Conservation (phyloP, 306 rosid genomes). For the Casuarina equisetifolia region DNA sequence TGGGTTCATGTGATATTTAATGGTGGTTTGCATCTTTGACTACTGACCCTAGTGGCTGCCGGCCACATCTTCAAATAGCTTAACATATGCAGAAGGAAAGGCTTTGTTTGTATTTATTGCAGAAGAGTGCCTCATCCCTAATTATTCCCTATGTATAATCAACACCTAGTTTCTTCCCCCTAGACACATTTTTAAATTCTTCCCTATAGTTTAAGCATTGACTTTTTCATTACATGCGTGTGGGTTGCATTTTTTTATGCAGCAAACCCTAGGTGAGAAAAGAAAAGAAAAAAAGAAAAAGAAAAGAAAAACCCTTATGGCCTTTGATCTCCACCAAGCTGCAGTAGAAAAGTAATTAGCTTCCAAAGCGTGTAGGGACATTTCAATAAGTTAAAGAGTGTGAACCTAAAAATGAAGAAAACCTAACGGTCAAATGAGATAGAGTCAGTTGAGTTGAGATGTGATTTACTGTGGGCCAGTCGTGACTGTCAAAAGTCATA, state of each 20-base stretch:
- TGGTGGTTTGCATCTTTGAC: too few relatives aligned
- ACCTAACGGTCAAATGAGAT: background rate
- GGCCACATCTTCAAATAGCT: too few relatives aligned
- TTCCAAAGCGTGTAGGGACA: background rate
- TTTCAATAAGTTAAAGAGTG: background rate
- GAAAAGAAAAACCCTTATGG: background rate
- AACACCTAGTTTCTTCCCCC: slow-evolving; percentile 1
- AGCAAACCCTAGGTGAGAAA: slow-evolving; percentile 5
- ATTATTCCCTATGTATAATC: background rate
- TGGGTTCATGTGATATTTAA: too few relatives aligned
- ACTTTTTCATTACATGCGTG: background rate
- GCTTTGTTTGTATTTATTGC: too few relatives aligned
- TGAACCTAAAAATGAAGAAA: background rate
- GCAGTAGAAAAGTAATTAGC: slow-evolving; percentile 1
- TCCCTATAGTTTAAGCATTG: background rate
- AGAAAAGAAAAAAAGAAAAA: too few relatives aligned
- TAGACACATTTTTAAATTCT: background rate
- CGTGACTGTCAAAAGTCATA: slow-evolving; percentile 4
- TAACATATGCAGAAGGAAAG: too few relatives aligned
- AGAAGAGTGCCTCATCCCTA: background rate
- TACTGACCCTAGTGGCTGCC: too few relatives aligned
- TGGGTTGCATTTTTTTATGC: background rate
- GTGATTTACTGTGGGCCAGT: background rate
- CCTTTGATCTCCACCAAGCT: background rate
- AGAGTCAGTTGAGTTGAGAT: background rate